Percentiles rank a stretch among this genome's conserved stretches.
Evolutionary conservation across 2,329 filamentous ascomycete species (phyloP).

Genomic region (Aspergillus candidus): DNA sequence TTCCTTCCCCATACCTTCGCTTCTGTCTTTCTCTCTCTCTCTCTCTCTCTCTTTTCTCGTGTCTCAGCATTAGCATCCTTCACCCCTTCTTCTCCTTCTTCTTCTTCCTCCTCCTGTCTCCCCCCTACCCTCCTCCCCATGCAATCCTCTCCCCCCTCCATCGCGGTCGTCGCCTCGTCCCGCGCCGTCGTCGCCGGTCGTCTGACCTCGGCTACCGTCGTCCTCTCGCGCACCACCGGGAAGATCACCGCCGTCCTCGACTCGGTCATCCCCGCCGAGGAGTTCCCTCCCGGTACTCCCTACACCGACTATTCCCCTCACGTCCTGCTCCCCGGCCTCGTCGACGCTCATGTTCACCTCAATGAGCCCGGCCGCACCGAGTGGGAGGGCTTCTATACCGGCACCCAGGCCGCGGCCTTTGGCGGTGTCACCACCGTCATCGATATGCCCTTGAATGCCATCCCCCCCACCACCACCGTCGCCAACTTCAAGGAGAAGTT

Average conservation of each 20-base stretch:
- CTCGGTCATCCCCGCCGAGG: constrained; percentile 64
- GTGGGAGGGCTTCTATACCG: constrained; percentile 97
- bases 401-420: constrained; percentile 86
- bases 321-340: constrained; percentile 80
- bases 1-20: constrained; percentile 11
- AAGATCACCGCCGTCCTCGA: constrained; percentile 75
- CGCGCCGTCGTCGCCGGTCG: constrained; percentile 72
- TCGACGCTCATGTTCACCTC: constrained; percentile 95
- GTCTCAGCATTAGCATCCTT: too few relatives aligned
- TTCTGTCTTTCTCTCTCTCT: constrained; percentile 10
- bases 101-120: constrained; percentile 5
- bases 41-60: constrained; percentile 6
- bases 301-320: constrained; percentile 83
- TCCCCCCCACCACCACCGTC: constrained; percentile 90
- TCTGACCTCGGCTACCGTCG: constrained; percentile 75
- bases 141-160: constrained; percentile 34
- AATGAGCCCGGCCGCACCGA: constrained; percentile 95
- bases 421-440: constrained; percentile 95
- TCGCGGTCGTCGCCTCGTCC: constrained; percentile 76
- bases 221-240: constrained; percentile 69
- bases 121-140: constrained; percentile 9
- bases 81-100: not conserved
- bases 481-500: constrained; percentile 78
- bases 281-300: constrained; percentile 64
- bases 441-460: constrained; percentile 96